A percentile compares a stretch with the other conserved stretches of the same genome.
These are phyloP conservation scores for Trifolium dubium DNA, from an alignment of 306 rosid genomes.

Conservation along the genomic window DNA sequence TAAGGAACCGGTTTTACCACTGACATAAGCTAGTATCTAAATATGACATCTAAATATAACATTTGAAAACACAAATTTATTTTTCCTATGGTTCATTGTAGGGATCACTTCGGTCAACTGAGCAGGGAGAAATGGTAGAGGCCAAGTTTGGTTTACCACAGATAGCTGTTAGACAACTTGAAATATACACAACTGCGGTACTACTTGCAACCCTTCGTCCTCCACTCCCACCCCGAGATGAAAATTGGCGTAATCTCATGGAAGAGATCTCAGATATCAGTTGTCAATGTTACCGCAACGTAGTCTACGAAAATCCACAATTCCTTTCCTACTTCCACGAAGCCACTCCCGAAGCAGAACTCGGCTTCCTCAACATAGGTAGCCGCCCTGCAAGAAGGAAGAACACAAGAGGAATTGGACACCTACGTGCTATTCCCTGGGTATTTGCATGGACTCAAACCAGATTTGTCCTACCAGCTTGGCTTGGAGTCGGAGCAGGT, in stretches of 20 bases:
- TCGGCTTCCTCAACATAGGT: slow-evolving; percentile 94
- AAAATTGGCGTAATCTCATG: slow-evolving; percentile 88
- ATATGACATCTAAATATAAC: not conserved
- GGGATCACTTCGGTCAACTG: slow-evolving; percentile 92
- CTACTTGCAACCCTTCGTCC: slow-evolving; percentile 96
- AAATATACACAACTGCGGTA: slow-evolving; percentile 92
- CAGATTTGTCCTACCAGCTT: slow-evolving; percentile 91
- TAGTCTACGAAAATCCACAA: slow-evolving; percentile 85
- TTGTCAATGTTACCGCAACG: slow-evolving; percentile 73
- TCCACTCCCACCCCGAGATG: slow-evolving; percentile 79
- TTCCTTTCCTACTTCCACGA: slow-evolving; percentile 88
- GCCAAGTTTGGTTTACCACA: slow-evolving; percentile 92
- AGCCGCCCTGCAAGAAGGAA: slow-evolving; percentile 93
- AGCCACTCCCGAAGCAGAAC: slow-evolving; percentile 98
- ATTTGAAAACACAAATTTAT: slow-evolving; percentile 16
- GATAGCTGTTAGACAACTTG: slow-evolving; percentile 92
- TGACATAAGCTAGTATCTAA: slow-evolving; percentile 2
- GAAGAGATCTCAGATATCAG: slow-evolving; percentile 89
- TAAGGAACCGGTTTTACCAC: slow-evolving; percentile 18
- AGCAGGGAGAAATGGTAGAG: slow-evolving; percentile 98
- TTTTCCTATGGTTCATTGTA: slow-evolving; percentile 40
- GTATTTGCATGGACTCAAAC: slow-evolving; percentile 98
- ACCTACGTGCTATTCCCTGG: slow-evolving; percentile 97
- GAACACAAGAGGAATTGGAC: slow-evolving; percentile 72
- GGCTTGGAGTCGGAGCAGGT: slow-evolving; percentile 99